Percentiles rank a stretch among this genome's conserved stretches.
Evolutionary conservation across 2,329 filamentous ascomycete genomes (phyloP).

Genomic region (Aspergillus fructus): DNA sequence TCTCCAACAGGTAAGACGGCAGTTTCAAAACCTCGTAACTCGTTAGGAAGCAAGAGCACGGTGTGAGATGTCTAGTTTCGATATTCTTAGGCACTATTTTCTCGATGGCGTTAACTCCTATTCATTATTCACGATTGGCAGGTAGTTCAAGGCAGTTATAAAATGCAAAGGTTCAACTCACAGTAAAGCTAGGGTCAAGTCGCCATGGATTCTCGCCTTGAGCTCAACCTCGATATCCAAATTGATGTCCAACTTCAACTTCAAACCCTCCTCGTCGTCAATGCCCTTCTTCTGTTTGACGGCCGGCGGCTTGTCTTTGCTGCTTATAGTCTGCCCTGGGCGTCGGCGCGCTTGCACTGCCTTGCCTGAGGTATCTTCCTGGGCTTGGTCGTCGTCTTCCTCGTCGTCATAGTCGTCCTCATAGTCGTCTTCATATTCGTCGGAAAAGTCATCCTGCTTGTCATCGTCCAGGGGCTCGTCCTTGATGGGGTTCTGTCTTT

Average conservation of each 20-base stretch:
- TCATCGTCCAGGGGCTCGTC: slow-evolving; percentile 21
- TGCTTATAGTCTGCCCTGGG: slow-evolving; percentile 15
- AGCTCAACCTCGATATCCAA: slow-evolving; percentile 63
- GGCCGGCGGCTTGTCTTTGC: slow-evolving; percentile 3
- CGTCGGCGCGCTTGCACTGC: slow-evolving; percentile 28
- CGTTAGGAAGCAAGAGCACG: neutral
- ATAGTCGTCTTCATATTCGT: slow-evolving; percentile 14
- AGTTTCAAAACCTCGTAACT: neutral
- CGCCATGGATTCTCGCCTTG: slow-evolving; percentile 65
- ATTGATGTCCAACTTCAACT: slow-evolving; percentile 59
- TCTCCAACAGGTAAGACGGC: neutral
- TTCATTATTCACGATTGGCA: slow-evolving; percentile 5
- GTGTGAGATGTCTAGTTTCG: neutral
- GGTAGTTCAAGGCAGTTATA: neutral
- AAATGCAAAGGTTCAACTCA: slow-evolving; percentile 29
- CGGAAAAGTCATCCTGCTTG: slow-evolving; percentile 18
- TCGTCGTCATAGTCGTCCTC: slow-evolving; percentile 34
- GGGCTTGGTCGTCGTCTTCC: slow-evolving; percentile 33
- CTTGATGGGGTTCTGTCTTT: slow-evolving; percentile 28
- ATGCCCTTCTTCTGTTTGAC: slow-evolving; percentile 23
- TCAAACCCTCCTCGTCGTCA: slow-evolving; percentile 47
- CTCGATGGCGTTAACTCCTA: slow-evolving; percentile 4
- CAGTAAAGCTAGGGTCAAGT: slow-evolving; percentile 56
- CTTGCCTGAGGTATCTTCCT: slow-evolving; percentile 29
- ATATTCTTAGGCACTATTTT: slow-evolving; percentile 2